Base-by-base conservation (phyloP, 1,139 yeast genomes). In the Geotrichum phurueaensis region DNA sequence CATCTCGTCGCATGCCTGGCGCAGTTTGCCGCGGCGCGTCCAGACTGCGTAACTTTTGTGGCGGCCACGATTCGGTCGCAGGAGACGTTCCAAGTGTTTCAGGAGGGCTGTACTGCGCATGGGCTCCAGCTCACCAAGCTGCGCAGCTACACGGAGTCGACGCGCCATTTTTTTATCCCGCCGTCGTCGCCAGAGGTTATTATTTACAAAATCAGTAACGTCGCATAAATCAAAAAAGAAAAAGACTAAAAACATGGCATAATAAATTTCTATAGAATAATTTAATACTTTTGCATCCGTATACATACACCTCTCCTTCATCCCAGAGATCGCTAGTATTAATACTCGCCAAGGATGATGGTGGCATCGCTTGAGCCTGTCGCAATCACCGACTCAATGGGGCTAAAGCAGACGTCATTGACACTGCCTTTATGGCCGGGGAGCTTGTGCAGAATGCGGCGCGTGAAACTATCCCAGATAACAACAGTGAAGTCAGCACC, bases 31-130 rank as follows among this genome's bases (percentile, higher is more conserved):
- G 15, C 15, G 10, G n/a, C 15, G 2, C 18, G 15, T 25, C 13
- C 48, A 23, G 48, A 53, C 49, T 27, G 25, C 45, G 7, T 48
- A 20, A 69, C 67, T 4, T 58, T 72, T 23, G 65, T 72, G 7
- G 65, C 95, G 0, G 94, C 96, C 1, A 87, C 97, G 0, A 78
- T 87, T 7, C 75, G 97, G 60, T 88, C 87, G 64, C 77, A 73
- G 49, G 78, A 75, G 1, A 90, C 96, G 0, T 74, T 84, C 0
- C 64, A 65, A 0, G 76, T 70, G 1, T 89, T 91, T 81, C 85
- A 85, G 63, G 51, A 66, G 1, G 71, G 73, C 51, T 72, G 87
- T 20, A 15, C 45, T 15, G 45, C 45, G 15, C 45, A 15, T 15
- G 20, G n/a, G 2, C 45, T 39, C 4, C 7, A 2, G 6, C 45